A percentile compares a stretch with the other conserved stretches of the same genome.
Evolutionary conservation across 495 filamentous ascomycete genomes (phyloP).

Genomic region (Penicillium subrubescens): DNA sequence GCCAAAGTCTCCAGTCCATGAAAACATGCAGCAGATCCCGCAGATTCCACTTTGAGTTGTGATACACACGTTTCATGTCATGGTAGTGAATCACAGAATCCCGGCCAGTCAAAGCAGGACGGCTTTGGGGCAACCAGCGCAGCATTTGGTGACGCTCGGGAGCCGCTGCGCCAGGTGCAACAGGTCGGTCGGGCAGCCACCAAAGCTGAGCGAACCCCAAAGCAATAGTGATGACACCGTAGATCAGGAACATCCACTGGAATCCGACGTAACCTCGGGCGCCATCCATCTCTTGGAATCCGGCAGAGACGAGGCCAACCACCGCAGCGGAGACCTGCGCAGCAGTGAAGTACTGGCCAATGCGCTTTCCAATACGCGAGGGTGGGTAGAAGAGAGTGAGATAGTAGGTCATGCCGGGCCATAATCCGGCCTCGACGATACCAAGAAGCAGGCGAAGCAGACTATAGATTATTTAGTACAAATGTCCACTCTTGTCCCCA

Average conservation of each 20-base stretch:
- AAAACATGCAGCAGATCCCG: constrained; percentile 69
- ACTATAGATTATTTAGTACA: constrained; percentile 33
- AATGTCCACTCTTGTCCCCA: neutral
- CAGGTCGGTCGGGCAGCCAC: constrained; percentile 87
- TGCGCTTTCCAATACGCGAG: constrained; percentile 80
- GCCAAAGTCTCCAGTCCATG: constrained; percentile 85
- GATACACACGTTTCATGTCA: constrained; percentile 80
- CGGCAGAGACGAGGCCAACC: constrained; percentile 85
- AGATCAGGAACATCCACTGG: constrained; percentile 94
- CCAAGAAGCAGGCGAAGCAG: constrained; percentile 84
- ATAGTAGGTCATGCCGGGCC: constrained; percentile 95
- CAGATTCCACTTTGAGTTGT: constrained; percentile 67
- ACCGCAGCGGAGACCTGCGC: constrained; percentile 88
- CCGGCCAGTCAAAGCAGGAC: constrained; percentile 71
- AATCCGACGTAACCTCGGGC: constrained; percentile 76
- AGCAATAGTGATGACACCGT: constrained; percentile 71
- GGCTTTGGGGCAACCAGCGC: constrained; percentile 63
- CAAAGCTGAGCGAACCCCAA: constrained; percentile 75
- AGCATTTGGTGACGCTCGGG: constrained; percentile 44
- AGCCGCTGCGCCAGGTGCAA: constrained; percentile 59
- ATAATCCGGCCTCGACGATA: constrained; percentile 89
- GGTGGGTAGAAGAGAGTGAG: constrained; percentile 91
- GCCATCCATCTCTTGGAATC: constrained; percentile 90
- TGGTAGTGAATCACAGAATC: constrained; percentile 84
- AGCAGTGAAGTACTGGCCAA: constrained; percentile 88